Base-by-base conservation (phyloP, 306 rosid species). In the Gynostemma pentaphyllum region DNA sequence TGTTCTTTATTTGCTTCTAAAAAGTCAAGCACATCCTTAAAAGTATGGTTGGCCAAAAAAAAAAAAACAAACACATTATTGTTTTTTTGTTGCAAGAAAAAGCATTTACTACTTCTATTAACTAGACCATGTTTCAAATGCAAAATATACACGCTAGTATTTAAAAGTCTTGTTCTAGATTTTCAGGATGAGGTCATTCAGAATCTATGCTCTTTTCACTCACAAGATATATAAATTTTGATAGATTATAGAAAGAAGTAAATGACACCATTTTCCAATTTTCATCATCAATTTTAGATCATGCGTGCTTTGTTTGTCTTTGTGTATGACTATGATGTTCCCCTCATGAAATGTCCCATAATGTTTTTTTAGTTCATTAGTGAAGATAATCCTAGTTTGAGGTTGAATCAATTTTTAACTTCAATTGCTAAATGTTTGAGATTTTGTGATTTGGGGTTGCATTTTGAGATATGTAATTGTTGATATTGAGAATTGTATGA, bases 91-190 rank as follows among this genome's bases (percentile, higher is more conserved):
- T 2, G 29, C 29, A 21, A 48, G 2, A 48, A 48, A 48, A 48
- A 9, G n/a, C 54, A 48, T 48, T 48, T 48, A 54, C 16, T 34
- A 32, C 64, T 36, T 28, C 36, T 56, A 16, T 42, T n/a, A 30
- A 1, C 18, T 1, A 5, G 21, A 34, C 36, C 29, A 57, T 57
- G 11, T 57, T n/a, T 29, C 64, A 16, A 1, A 32, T 57, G 46
- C 36, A 57, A 57, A 57, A 4, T 29, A 3, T 45, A 36, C 65
- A 59, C 65, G 65, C 48, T 37, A 36, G 13, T 59, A 46, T 22
- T 59, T 37, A 37, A 37, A 59, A 59, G 65, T 59, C 65, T 59
- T 29, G 47, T 45, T 37, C 65, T 37, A 59, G 47, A 59, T 59
- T 37, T n/a, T 47, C 46, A 2, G 1, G 3, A 45, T 59, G 11